Conservation (phyloP, 1,284 basidiomycete species). For the Rhodofomes roseus region DNA sequence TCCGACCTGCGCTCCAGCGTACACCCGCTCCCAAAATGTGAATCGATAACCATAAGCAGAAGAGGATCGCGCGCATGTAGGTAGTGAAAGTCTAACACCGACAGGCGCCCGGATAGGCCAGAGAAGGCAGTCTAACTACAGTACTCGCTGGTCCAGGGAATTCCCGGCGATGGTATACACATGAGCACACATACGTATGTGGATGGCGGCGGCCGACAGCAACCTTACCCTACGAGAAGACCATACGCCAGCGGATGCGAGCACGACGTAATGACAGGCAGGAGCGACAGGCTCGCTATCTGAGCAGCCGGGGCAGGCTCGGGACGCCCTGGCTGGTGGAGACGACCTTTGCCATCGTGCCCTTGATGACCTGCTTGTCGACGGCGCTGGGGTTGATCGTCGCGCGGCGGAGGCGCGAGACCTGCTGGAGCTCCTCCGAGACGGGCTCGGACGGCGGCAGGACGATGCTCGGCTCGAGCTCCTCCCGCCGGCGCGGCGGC, state of each 20-base stretch:
- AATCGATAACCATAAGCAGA: background rate
- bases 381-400: slow-evolving; percentile 35
- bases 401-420: slow-evolving; percentile 39
- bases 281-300: background rate
- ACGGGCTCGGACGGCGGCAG: slow-evolving; percentile 28
- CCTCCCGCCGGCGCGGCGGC: slow-evolving; percentile 3
- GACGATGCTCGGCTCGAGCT: slow-evolving; percentile 4
- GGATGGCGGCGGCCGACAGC: background rate
- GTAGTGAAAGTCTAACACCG: background rate
- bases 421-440: slow-evolving; percentile 34
- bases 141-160: background rate
- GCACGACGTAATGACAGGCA: background rate
- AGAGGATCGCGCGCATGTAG: background rate
- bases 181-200: background rate
- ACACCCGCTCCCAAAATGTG: background rate
- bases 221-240: background rate
- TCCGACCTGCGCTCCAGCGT: background rate
- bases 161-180: background rate
- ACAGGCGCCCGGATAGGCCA: background rate
- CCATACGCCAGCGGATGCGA: background rate
- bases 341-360: slow-evolving; percentile 52
- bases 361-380: slow-evolving; percentile 51
- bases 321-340: slow-evolving; percentile 14
- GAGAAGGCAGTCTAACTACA: background rate
- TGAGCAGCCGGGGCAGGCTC: slow-evolving; percentile 11